Percentiles rank a stretch among this genome's conserved stretches.
Evolutionary conservation across 1,284 basidiomycete species (phyloP).

Genomic region (Trametes polyzona): DNA sequence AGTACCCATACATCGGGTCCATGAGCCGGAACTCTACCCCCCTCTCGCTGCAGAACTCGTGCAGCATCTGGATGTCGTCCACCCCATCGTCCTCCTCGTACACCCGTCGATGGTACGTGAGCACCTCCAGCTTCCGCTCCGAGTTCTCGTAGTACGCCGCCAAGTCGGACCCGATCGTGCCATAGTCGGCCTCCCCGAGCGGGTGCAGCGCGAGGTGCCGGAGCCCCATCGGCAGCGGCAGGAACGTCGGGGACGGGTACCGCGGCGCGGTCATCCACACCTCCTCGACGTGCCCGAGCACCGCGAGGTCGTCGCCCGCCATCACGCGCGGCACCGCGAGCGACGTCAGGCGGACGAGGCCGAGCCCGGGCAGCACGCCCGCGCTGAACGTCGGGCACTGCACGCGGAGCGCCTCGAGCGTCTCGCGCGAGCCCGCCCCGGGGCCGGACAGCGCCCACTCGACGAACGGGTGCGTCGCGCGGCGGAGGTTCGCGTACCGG

Average conservation of each 20-base stretch:
- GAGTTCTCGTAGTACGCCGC: neutral
- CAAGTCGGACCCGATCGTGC: neutral
- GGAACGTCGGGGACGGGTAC: constrained; percentile 8
- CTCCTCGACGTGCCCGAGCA: constrained; percentile 3
- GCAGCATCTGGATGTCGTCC: constrained; percentile 8
- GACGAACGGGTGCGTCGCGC: constrained; percentile 10
- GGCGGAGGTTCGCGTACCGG: constrained; percentile 14
- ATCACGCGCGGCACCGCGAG: constrained; percentile 5
- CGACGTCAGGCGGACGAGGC: constrained; percentile 3
- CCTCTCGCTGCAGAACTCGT: constrained; percentile 9
- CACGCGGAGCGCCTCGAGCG: constrained; percentile 9
- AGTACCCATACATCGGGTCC: constrained; percentile 13
- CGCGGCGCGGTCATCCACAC: constrained; percentile 11
- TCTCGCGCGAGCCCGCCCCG: constrained; percentile 2
- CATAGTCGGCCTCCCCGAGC: constrained; percentile 5
- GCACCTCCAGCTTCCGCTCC: neutral
- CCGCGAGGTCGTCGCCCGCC: constrained; percentile 9
- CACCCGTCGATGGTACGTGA: constrained; percentile 12
- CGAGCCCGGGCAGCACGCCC: neutral
- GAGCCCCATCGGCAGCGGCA: constrained; percentile 1
- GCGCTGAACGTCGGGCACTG: constrained; percentile 9
- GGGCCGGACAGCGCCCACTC: constrained; percentile 18
- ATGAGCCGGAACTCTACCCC: constrained; percentile 8
- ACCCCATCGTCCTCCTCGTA: constrained; percentile 8
- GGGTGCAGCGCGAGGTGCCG: constrained; percentile 9